These are phyloP conservation scores for Zea mays DNA, from an alignment of 176 grass and related monocot species.

Conservation along the genomic window DNA sequence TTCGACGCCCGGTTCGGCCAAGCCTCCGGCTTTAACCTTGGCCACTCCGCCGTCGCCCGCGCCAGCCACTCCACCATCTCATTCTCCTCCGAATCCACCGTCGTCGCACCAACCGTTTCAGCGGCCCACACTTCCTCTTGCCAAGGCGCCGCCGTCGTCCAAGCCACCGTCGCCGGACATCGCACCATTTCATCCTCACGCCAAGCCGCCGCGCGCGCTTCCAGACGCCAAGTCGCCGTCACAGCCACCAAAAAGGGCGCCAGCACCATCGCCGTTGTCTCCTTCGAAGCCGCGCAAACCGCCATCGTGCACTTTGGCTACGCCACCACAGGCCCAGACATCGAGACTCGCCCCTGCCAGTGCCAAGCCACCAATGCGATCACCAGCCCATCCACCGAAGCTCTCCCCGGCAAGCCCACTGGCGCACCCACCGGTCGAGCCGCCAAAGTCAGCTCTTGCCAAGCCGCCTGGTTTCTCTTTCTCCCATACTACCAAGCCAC, in stretches of 20 bases:
- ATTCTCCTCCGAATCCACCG: not conserved
- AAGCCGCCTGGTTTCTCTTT: not conserved
- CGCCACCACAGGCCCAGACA: not conserved
- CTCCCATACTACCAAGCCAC: not conserved
- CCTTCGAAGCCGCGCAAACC: not conserved
- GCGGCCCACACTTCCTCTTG: not conserved
- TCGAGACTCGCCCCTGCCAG: not conserved
- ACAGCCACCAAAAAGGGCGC: not conserved
- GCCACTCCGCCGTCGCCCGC: not conserved
- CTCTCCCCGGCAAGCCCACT: slow-evolving; percentile 8
- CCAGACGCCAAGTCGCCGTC: not conserved
- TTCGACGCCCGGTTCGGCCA: not conserved
- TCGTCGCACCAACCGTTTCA: not conserved
- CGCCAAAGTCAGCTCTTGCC: not conserved
- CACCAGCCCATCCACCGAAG: not conserved
- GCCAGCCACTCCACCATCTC: not conserved
- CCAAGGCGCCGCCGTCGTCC: not conserved
- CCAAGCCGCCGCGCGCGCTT: not conserved
- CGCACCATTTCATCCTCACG: not conserved
- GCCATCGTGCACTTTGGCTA: not conserved
- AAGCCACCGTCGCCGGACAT: not conserved
- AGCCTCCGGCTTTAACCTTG: not conserved
- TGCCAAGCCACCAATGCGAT: not conserved
- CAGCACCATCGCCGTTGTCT: not conserved
- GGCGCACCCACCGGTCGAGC: not conserved